Percentiles rank a stretch among this genome's conserved stretches.
These are phyloP conservation scores for Hirschioporus abietinus DNA, from an alignment of 768 basidiomycete species.

Conservation along the genomic window DNA sequence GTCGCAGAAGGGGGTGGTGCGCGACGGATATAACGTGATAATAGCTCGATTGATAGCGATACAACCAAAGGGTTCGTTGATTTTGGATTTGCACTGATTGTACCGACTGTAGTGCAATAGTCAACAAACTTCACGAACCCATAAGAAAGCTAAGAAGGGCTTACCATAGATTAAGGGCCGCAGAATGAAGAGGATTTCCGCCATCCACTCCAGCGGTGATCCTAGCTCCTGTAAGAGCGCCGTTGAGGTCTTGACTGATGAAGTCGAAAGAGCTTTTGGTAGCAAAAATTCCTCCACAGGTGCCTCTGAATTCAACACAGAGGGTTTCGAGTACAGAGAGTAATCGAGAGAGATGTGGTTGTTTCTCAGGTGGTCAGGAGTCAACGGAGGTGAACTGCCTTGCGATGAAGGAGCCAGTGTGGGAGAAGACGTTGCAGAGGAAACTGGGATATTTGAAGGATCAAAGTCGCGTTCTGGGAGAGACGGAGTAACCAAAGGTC, in stretches of 20 bases:
- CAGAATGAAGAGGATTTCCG: slow-evolving; percentile 65
- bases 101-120: slow-evolving; percentile 20
- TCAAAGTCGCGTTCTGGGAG: slow-evolving; percentile 89
- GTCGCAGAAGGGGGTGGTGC: slow-evolving; percentile 53
- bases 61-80: slow-evolving; percentile 46
- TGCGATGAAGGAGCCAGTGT: slow-evolving; percentile 56
- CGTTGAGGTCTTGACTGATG: slow-evolving; percentile 66
- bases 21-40: slow-evolving; percentile 72
- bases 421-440: slow-evolving; percentile 50
- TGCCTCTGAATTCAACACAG: slow-evolving; percentile 44
- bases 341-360: slow-evolving; percentile 60
- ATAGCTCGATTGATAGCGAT: slow-evolving; percentile 62
- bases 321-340: slow-evolving; percentile 48
- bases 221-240: slow-evolving; percentile 58
- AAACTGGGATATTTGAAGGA: slow-evolving; percentile 55
- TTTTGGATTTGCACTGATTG: slow-evolving; percentile 13
- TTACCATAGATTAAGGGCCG: slow-evolving; percentile 76
- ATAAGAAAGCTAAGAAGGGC: slow-evolving; percentile 14
- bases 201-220: slow-evolving; percentile 66
- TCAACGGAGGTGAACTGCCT: slow-evolving; percentile 48
- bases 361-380: slow-evolving; percentile 78
- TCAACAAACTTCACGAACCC: slow-evolving; percentile 33
- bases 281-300: slow-evolving; percentile 76
- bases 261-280: slow-evolving; percentile 72
- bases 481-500: slow-evolving; percentile 71